Evolutionary conservation across 352 stramenopile species (phyloP), one percentile per base, ranked within the genome.

Genomic region (Globisporangium orthogonon): DNA sequence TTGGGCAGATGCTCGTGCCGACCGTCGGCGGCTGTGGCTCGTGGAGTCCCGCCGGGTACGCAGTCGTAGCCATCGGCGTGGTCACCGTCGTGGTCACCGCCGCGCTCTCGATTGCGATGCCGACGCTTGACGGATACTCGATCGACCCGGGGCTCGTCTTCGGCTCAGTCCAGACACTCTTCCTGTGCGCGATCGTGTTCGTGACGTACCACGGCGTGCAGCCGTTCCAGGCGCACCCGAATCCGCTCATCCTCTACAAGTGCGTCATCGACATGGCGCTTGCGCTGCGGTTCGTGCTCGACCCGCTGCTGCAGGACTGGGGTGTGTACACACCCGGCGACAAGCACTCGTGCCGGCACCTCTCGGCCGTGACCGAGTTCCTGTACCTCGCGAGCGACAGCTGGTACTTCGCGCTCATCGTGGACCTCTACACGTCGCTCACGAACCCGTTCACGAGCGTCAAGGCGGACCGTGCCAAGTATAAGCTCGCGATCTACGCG

Each of bases 361-460:
- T 94, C 9, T 91, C 84, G 5, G 80, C 74, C 13, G 53, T 88
- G 4, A 94, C 84, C 4, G 76, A 94, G 59, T 90, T 91, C 56
- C 67, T 94, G 40, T 87, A 81, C 52, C 66, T 94, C 1, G 70
- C 84, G 10, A 91, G 79, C 51, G 84, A 94, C 55, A 83, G 67
- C 53, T 92, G 81, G 84, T 91, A 90, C 68, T 92, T 94, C 62
- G 75, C 80, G 31, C 69, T 88, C 48, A 89, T 87, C 57, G 57
- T 91, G 6, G 78, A 90, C 48, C 58, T 89, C 7, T 91, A 89
- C 54, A 73, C 62, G 58, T 89, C 79, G 18, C 65, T 95, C 11
- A 91, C 70, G 40, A 95, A 94, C 50, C 87, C 87, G 15, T 96
- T 96, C 55, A 91, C 83, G 52, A 93, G 83, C 40, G 80, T 92